phyloP scores from a whole-genome alignment of 768 basidiomycete genomes.

The Leccinum variicolor region DNA sequence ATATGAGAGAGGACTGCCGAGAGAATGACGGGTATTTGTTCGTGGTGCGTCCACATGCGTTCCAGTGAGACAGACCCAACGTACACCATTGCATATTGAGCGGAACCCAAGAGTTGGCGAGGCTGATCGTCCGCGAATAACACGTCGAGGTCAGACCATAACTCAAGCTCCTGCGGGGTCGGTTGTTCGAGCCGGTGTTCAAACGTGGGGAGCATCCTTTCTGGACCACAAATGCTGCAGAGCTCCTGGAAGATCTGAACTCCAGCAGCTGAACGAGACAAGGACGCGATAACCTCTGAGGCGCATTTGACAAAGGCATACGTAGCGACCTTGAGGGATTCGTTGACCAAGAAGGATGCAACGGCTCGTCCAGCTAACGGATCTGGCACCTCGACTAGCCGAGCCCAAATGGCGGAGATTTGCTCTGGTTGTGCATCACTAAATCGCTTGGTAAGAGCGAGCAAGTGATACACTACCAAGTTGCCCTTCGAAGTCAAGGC shows the following conservation, averaged over 20 bases:
- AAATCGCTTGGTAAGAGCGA: constrained; percentile 78
- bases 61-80: constrained; percentile 73
- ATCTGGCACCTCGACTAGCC: constrained; percentile 68
- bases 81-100: constrained; percentile 87
- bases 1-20: constrained; percentile 79
- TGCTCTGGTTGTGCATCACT: constrained; percentile 75
- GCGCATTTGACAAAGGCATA: constrained; percentile 75
- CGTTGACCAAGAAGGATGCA: constrained; percentile 80
- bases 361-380: constrained; percentile 76
- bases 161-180: constrained; percentile 61
- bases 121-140: constrained; percentile 69
- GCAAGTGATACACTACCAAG: constrained; percentile 71
- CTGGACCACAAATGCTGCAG: constrained; percentile 81
- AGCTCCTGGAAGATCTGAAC: constrained; percentile 76
- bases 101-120: constrained; percentile 67
- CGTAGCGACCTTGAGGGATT: constrained; percentile 81
- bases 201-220: constrained; percentile 75
- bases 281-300: constrained; percentile 76
- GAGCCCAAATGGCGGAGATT: constrained; percentile 73
- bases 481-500: constrained; percentile 45
- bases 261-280: constrained; percentile 75
- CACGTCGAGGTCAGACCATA: constrained; percentile 78
- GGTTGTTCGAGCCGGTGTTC: constrained; percentile 66
- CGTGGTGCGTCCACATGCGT: constrained; percentile 69
- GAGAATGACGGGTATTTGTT: constrained; percentile 69